Conservation (phyloP, 2,329 filamentous ascomycete species). For the Eurotiales sp. region DNA sequence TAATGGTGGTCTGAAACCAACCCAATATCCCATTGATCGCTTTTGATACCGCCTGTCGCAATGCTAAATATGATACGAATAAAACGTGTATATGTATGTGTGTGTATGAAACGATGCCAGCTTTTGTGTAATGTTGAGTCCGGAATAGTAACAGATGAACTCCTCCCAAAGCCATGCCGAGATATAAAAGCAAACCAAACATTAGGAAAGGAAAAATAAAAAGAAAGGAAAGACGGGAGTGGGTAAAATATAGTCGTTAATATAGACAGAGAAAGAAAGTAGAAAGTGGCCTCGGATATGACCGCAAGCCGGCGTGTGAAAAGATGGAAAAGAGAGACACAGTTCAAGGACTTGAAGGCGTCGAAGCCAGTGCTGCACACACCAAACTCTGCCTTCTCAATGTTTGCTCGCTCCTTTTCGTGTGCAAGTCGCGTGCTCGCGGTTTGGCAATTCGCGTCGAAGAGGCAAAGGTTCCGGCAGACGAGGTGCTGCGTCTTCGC, state of each 20-base stretch:
- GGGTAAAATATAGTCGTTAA: too few species aligned
- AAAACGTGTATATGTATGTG: too few species aligned
- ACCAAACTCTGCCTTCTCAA: slow-evolving; percentile 36
- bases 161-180: slow-evolving; percentile 11
- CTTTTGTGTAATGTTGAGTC: neutral
- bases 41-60: neutral
- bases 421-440: slow-evolving; percentile 14
- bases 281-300: too few species aligned
- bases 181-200: neutral
- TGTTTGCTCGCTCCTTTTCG: slow-evolving; percentile 34
- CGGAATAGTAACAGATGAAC: slow-evolving; percentile 2
- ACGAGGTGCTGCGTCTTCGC: slow-evolving; percentile 13
- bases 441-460: slow-evolving; percentile 33
- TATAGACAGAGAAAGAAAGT: slow-evolving; percentile 6
- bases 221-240: neutral
- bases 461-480: slow-evolving; percentile 19
- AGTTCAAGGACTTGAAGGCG: slow-evolving; percentile 18
- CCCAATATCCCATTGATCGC: too few species aligned
- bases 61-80: too few species aligned
- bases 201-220: neutral
- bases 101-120: too few species aligned
- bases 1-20: too few species aligned
- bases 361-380: slow-evolving; percentile 35
- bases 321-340: neutral
- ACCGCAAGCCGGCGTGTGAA: too few species aligned